Conservation (phyloP, 768 basidiomycete species). For the Cystofilobasidium bisporidii region DNA sequence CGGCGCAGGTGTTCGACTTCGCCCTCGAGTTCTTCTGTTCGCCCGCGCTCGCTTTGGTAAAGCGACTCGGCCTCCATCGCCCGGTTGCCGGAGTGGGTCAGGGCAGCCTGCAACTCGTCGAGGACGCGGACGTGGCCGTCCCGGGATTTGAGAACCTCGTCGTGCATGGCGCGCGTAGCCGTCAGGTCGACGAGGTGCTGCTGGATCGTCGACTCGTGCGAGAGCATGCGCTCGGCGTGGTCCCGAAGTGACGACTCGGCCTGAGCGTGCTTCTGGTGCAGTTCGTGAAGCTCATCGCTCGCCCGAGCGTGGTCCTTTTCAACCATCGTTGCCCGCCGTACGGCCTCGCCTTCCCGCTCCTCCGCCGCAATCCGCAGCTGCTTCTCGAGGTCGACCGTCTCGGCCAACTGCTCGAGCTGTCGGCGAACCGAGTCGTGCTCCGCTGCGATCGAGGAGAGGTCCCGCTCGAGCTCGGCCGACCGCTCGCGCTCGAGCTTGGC, state of each 20-base stretch:
- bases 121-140: slow-evolving; percentile 81
- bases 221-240: slow-evolving; percentile 61
- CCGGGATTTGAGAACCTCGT: slow-evolving; percentile 58
- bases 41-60: slow-evolving; percentile 59
- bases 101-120: slow-evolving; percentile 70
- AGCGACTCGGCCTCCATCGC: slow-evolving; percentile 68
- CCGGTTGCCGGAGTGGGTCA: slow-evolving; percentile 64
- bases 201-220: slow-evolving; percentile 62
- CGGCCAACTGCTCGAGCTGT: slow-evolving; percentile 60
- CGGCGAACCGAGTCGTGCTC: slow-evolving; percentile 60
- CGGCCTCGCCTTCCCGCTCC: slow-evolving; percentile 62
- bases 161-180: slow-evolving; percentile 55
- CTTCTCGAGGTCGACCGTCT: slow-evolving; percentile 66
- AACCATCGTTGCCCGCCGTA: slow-evolving; percentile 62
- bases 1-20: slow-evolving; percentile 69
- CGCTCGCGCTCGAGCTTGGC: slow-evolving; percentile 70
- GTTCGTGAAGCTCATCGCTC: slow-evolving; percentile 55
- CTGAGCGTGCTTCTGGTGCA: slow-evolving; percentile 55
- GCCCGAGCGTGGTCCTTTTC: slow-evolving; percentile 59
- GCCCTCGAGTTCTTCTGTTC: slow-evolving; percentile 58
- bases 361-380: slow-evolving; percentile 66
- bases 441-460: slow-evolving; percentile 53
- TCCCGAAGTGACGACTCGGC: slow-evolving; percentile 63
- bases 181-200: slow-evolving; percentile 70
- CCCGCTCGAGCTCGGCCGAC: slow-evolving; percentile 60